Base-by-base conservation (phyloP, 208 protist species). In the Crithidia expoeki region DNA sequence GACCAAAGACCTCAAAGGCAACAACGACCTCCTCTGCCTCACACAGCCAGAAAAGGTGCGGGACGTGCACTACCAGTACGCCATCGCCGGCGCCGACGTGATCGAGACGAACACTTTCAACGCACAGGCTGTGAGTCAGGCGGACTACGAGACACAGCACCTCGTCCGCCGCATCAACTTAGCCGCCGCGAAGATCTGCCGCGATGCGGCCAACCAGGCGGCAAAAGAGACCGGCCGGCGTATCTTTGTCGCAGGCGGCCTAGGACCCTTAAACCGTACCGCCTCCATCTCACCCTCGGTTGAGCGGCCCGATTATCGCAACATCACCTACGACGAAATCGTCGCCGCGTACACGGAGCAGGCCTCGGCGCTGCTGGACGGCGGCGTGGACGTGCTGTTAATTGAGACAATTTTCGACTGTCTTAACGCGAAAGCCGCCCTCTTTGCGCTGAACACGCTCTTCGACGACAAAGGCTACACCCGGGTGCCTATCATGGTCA, bases 81-180 rank as follows among this genome's bases (percentile, higher is more conserved):
- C 98, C 27, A 77, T 92, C 32, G 94, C 97, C 9, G 98, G 98
- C 33, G 85, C 98, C 16, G 94, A 99, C 83, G 91, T 99, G 38
- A 79, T 98, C 66, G 97, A 98, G 83, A 99, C 98, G 17, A 98
- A 99, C 91, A 99, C 97, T 38, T 99, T 99, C 86, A 97, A 93
- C 73, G 79, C 85, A 2, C 98, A 83, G 40, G 66, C 64, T 6
- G 92, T 99, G 67, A 93, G 96, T 34, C 96, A 98, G 90, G 86
- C 86, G 23, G 97, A 99, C 84, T 99, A 99, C 74, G 72, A 74
- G 27, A 76, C 95, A 47, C 88, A 98, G 80, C 72, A 95, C 65
- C 71, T 98, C n/a, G 82, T 89, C 9, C 84, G 89, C 49, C 83
- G 94, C 19, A 75, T 98, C 63, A 98, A 98, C 83, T 65, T 89